These are phyloP conservation scores for Talaromyces sp. DNA, from an alignment of 2,329 filamentous ascomycete genomes.

Conservation along the genomic window DNA sequence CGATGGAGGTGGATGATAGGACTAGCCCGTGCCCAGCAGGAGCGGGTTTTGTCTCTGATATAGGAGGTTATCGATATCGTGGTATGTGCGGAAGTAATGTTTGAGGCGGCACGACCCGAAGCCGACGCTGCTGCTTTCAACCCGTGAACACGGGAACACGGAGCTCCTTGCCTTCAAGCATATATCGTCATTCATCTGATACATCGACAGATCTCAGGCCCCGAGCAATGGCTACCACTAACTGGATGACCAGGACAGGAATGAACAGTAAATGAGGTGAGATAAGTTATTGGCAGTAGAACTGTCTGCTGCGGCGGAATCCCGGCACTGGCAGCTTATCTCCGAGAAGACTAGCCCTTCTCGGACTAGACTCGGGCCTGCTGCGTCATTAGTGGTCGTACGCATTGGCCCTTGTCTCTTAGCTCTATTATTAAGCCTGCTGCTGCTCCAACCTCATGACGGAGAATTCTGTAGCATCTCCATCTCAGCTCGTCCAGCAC, in stretches of 20 bases:
- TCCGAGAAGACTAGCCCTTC: slow-evolving; percentile 7
- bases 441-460: slow-evolving; percentile 2
- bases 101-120: neutral
- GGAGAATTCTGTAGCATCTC: neutral
- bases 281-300: too few relatives aligned
- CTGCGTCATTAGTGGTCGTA: neutral
- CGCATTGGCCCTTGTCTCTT: neutral
- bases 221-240: too few relatives aligned
- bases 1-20: neutral
- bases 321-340: slow-evolving; percentile 15
- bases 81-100: neutral
- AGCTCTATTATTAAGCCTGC: slow-evolving; percentile 2
- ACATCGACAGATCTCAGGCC: too few relatives aligned
- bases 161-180: neutral
- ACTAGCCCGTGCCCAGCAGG: neutral
- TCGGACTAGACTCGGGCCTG: neutral
- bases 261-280: too few relatives aligned
- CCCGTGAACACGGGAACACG: neutral
- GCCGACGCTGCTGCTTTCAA: neutral
- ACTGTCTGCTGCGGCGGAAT: too few relatives aligned
- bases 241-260: too few relatives aligned
- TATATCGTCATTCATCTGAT: neutral
- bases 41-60: neutral
- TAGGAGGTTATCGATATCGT: neutral
- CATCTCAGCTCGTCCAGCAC: neutral